A percentile compares a stretch with the other conserved stretches of the same genome.
Conservation (phyloP, 768 basidiomycete genomes). For the Boletus rubropictus region DNA sequence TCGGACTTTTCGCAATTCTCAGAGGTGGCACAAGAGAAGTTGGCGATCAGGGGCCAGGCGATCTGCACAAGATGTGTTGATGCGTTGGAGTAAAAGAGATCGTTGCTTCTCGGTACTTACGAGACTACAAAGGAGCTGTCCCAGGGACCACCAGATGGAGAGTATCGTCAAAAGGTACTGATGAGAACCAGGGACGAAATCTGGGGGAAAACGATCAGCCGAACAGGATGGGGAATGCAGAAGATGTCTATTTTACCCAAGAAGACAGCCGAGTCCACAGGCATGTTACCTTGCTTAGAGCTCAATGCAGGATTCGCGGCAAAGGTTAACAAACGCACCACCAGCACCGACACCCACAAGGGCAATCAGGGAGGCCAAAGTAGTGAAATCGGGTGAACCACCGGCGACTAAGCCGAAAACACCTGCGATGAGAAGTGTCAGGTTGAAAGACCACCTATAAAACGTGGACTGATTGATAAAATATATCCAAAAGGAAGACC, state of each 20-base stretch:
- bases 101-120: constrained; percentile 22
- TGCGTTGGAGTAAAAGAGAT: not conserved
- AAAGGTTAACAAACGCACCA: constrained; percentile 22
- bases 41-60: constrained; percentile 55
- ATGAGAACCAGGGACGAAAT: constrained; percentile 47
- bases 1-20: constrained; percentile 35
- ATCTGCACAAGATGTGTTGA: constrained; percentile 29
- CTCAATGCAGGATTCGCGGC: not conserved
- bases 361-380: constrained; percentile 44
- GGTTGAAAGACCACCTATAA: constrained; percentile 45
- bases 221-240: not conserved
- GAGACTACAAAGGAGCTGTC: constrained; percentile 46
- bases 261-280: constrained; percentile 50
- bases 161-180: constrained; percentile 55
- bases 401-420: constrained; percentile 50
- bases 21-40: constrained; percentile 42
- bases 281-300: constrained; percentile 40
- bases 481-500: not conserved
- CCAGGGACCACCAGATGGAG: constrained; percentile 56
- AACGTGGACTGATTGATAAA: not conserved
- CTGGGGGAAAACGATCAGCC: constrained; percentile 26
- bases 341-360: constrained; percentile 46
- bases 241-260: constrained; percentile 31
- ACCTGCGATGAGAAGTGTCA: constrained; percentile 49
- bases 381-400: constrained; percentile 41